Base-by-base conservation (phyloP, 2,329 filamentous ascomycete genomes). In the Geosmithia flava region DNA sequence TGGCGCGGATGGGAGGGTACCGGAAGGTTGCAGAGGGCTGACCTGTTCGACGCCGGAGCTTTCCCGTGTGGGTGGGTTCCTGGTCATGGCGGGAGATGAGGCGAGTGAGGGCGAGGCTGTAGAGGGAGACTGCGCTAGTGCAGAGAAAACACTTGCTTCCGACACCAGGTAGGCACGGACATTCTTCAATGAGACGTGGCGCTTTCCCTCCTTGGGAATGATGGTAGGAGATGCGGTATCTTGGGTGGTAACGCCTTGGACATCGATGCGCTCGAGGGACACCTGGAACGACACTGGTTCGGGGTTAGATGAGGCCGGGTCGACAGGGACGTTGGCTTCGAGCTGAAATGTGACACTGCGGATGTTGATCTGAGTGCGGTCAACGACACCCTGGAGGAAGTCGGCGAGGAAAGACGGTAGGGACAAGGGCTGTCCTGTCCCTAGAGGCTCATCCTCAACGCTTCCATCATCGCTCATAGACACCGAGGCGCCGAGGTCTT, bases 321-420 rank as follows among this genome's bases (percentile, higher is more conserved):
- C 72, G 30, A 71, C 59, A 2, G 75, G 72, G 8, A 80, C 64
- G 45, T 79, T 70, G 41, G 81, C 66, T 54, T 87, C 81, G 17
- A 89, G 65, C 55, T 81, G 78, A 52, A 89, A 73, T 11, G 72
- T 74, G 49, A 91, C 74, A 23, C 78, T 74, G 46, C 74, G 75
- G 50, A 91, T 78, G 46, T 69, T 71, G 23, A 91, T 66, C 58
- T 85, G 78, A 48, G 83, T 71, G 44, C 85, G 76, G 62, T 93
- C 85, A 23, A 84, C 68, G 45, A 90, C 79, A 29, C 85, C 84
- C 54, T 88, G 81, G 6, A 91, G 63, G 53, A 88, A 87, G 53
- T 76, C 78, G 42, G 82, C 77, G 44, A 93, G 67, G 53, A 89
- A 87, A 0, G 68, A 70, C 6, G 86, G 86, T 4, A 91, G 67